Base-by-base conservation (phyloP, 345 rosid genomes). In the Bruguiera parviflora region DNA sequence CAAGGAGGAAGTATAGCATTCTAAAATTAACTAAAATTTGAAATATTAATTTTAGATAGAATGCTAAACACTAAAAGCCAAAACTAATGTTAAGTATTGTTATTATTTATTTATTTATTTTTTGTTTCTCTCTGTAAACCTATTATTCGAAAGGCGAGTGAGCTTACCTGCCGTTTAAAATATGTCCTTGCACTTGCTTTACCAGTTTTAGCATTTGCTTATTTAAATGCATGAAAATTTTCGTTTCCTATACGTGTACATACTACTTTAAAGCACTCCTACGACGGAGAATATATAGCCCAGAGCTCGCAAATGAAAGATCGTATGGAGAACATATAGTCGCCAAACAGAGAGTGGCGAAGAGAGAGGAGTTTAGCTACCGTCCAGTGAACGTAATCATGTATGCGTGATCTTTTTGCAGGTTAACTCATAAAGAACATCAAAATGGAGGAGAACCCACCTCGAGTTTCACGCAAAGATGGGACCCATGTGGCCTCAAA, bases 401-500 rank as follows among this genome's bases (percentile, higher is more conserved):
- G 29, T 22, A 9, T 10, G 59, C 22, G 59, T 55, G 59, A 55
- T 55, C 18, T 55, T 55, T 55, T 55, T 71, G 69, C 72, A 71
- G 76, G 72, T 19, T 49, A n/a, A 31, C 28, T 11, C 24, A 39
- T 21, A 11, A 7, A 73, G 69, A 53, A 21, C 35, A 62, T 74
- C 82, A 69, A 76, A 10, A 86, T 84, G 87, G 82, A 80, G 78
- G 80, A 78, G 69, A 77, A 65, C 75, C 79, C 83, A 62, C 81
- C 75, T 81, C 74, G 80, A 73, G 75, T 70, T 74, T 70, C 85
- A 76, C 74, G 83, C 73, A 79, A 64, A 66, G 55, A 66, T 46
- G 77, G 78, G 72, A 70, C 69, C 68, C 56, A 64, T 5, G 53
- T 52, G 55, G 39, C 71, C 73, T 53, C 67, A 31, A 6, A 24